Evolutionary conservation across 2,329 filamentous ascomycete genomes (phyloP).

Genomic region (Aspergillus sp.): DNA sequence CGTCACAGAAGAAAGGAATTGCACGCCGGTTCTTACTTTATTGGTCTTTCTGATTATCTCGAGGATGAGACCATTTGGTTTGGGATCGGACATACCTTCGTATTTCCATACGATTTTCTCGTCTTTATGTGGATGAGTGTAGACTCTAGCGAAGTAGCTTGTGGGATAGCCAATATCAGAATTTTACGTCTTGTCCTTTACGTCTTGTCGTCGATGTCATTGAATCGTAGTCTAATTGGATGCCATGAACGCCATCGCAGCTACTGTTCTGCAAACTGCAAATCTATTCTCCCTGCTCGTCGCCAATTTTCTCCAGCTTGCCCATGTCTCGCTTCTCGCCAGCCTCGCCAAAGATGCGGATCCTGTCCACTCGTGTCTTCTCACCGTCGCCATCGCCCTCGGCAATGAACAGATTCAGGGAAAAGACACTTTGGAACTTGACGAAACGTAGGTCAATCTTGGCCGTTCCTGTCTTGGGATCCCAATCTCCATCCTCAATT

Average conservation of each 20-base stretch:
- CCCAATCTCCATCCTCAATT: conserved; percentile 77
- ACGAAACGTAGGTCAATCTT: conserved; percentile 79
- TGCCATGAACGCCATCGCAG: neutral
- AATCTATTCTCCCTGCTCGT: conserved; percentile 63
- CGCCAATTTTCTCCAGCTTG: conserved; percentile 91
- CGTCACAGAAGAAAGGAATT: conserved; percentile 79
- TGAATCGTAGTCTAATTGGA: neutral
- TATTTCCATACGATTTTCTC: conserved; percentile 2
- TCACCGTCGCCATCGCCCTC: conserved; percentile 82
- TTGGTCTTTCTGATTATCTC: conserved; percentile 45
- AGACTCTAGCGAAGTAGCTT: neutral
- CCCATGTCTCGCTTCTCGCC: conserved; percentile 92
- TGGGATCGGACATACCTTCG: conserved; percentile 57
- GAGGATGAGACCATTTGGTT: conserved; percentile 48
- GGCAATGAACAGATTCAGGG: conserved; percentile 82
- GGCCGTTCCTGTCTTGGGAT: conserved; percentile 67
- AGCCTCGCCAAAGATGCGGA: conserved; percentile 75
- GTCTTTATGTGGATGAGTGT: neutral
- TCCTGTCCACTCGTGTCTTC: conserved; percentile 69
- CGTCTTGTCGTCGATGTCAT: neutral
- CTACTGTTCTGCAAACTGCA: neutral
- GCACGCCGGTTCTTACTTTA: conserved; percentile 62
- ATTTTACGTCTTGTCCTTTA: neutral
- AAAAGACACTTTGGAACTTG: conserved; percentile 94
- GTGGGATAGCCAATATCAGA: no score